Conservation (phyloP, 2,329 filamentous ascomycete species). For the Microsporum ferrugineum region DNA sequence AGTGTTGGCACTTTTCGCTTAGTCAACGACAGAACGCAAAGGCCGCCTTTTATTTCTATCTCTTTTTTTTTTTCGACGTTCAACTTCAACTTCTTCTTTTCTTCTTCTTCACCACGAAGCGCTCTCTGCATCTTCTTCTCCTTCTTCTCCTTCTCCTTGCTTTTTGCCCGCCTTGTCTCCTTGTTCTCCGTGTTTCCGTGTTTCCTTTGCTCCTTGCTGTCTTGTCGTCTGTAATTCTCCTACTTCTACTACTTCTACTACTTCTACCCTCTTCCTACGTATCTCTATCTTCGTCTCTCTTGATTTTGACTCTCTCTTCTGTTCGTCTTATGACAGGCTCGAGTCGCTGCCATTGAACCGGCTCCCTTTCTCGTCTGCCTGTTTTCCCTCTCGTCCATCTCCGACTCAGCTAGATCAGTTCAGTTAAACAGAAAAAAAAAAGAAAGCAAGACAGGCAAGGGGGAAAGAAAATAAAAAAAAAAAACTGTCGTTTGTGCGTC, state of each 20-base stretch:
- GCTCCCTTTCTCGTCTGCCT: slow-evolving; percentile 2
- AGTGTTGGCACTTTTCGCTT: not conserved
- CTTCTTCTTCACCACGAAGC: not conserved
- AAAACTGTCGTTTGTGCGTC: slow-evolving; percentile 6
- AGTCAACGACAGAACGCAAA: not conserved
- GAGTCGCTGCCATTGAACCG: slow-evolving; percentile 5
- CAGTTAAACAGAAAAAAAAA: not conserved
- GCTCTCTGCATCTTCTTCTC: slow-evolving; percentile 2
- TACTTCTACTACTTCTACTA: not conserved
- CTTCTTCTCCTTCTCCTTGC: slow-evolving; percentile 6
- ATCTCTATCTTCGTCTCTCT: not conserved
- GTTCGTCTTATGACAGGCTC: slow-evolving; percentile 1
- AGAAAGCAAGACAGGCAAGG: not conserved
- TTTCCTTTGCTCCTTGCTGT: slow-evolving; percentile 17
- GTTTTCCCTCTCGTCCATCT: not conserved
- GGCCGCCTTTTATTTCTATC: not conserved
- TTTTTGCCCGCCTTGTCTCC: slow-evolving; percentile 10
- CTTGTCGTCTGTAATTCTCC: not conserved
- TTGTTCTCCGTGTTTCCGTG: slow-evolving; percentile 20
- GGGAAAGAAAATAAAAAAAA: not conserved
- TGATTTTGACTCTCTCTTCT: slow-evolving; percentile 3
- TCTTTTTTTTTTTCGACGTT: not conserved
- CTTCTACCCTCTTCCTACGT: not conserved
- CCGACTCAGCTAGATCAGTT: not conserved
- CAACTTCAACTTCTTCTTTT: not conserved